phyloP scores from a whole-genome alignment of 352 stramenopile genomes.

The Globisporangium ultimum region DNA sequence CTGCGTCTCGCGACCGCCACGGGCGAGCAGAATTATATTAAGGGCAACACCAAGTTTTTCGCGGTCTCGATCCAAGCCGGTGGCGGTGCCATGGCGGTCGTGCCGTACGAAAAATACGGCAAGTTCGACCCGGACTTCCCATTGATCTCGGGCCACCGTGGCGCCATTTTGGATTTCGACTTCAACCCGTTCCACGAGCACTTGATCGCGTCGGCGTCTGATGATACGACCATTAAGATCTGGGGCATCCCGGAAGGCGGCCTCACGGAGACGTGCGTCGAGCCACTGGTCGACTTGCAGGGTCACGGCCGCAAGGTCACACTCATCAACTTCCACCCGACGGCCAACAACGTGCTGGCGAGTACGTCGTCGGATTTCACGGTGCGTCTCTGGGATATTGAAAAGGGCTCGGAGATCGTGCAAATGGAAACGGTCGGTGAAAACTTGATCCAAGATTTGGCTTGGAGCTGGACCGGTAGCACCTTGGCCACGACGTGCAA shows the following conservation, averaged over 20 bases:
- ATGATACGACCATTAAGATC: conserved; percentile 98
- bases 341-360: conserved; percentile 95
- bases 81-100: conserved; percentile 90
- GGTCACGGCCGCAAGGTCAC: conserved; percentile 97
- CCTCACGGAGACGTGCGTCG: conserved; percentile 91
- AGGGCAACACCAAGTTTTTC: conserved; percentile 99
- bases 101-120: conserved; percentile 93
- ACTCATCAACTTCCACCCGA: conserved; percentile 97
- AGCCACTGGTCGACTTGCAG: conserved; percentile 95
- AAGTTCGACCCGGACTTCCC: conserved; percentile 94
- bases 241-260: conserved; percentile 96
- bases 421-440: conserved; percentile 80
- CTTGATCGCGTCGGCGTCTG: conserved; percentile 94
- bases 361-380: conserved; percentile 95
- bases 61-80: conserved; percentile 92
- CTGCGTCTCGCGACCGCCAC: conserved; percentile 95
- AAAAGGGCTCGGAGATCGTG: conserved; percentile 91
- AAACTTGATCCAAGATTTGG: conserved; percentile 96
- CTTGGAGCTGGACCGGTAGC: conserved; percentile 97
- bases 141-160: conserved; percentile 94
- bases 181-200: conserved; percentile 98
- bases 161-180: conserved; percentile 98
- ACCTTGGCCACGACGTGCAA: conserved; percentile 96
- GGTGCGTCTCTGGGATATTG: conserved; percentile 99
- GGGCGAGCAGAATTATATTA: conserved; percentile 99